Base-by-base conservation (phyloP, 768 basidiomycete genomes). In the Cubamyces lactineus region DNA sequence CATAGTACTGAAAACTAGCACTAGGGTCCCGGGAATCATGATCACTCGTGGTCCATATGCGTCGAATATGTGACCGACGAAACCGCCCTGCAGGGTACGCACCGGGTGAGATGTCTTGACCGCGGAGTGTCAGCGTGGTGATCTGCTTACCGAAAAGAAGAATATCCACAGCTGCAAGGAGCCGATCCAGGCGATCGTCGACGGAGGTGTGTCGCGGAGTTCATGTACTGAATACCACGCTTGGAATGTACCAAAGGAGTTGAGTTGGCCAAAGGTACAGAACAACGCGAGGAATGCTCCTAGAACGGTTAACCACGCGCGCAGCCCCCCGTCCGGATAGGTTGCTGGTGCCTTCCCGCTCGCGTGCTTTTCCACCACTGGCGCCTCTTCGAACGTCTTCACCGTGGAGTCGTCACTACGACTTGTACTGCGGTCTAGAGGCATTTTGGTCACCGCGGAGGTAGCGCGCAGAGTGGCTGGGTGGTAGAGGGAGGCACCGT, bases 201-300 rank as follows among this genome's bases (percentile, higher is more conserved):
- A 85, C 13, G 84, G 75, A 15, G 84, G 73, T 40, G 80, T 62
- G 63, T 78, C 69, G 17, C 70, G 70, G n/a, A 91, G 78, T 69
- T 89, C 84, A 69, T 91, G 84, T 7, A 71, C 73, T 11, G 80
- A 76, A 64, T 91, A 90, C 84, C 84, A 89, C 13, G 84, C 73
- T 70, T 89, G 86, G 69, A 84, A 91, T 47, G 86, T 87, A 13
- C 89, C 89, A 65, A 89, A 90, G 51, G 88, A 81, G 51, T 79
- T 86, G 76, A 89, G 82, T 64, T 85, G 86, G 9, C 89, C 89
- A 70, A 91, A 89, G 2, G 86, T 84, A 68, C 82, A 86, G 74
- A 88, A 84, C 13, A 90, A 75, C 6, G 84, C 84, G 28, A 88
- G 70, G 70, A 86, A 88, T 0, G 86, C 85, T 0, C 89, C 89